These are phyloP conservation scores for Turnera subulata DNA, from an alignment of 345 rosid genomes.

Conservation along the genomic window DNA sequence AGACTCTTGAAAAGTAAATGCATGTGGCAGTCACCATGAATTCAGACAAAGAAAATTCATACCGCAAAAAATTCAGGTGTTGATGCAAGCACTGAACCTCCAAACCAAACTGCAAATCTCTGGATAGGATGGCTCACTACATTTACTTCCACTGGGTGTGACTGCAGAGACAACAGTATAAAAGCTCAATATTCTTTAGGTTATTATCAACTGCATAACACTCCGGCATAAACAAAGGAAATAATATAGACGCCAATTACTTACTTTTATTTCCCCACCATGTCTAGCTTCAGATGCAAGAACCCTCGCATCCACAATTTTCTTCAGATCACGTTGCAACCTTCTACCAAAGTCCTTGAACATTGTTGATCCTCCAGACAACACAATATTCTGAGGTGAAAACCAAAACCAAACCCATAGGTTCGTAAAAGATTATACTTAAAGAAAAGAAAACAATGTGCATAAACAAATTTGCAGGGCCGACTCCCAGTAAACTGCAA, in stretches of 20 bases:
- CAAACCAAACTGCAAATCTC: slow-evolving; percentile 98
- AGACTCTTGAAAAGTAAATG: background rate
- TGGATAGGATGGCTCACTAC: slow-evolving; percentile 96
- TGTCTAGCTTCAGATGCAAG: slow-evolving; percentile 74
- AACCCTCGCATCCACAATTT: slow-evolving; percentile 90
- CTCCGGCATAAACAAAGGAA: no score
- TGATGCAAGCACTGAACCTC: slow-evolving; percentile 97
- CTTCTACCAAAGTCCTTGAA: slow-evolving; percentile 97
- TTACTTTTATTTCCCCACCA: slow-evolving; percentile 72
- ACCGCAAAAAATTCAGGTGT: slow-evolving; percentile 95
- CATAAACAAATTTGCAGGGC: no score
- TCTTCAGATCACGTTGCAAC: slow-evolving; percentile 93
- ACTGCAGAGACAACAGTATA: slow-evolving; percentile 29
- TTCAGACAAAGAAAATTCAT: slow-evolving; percentile 21
- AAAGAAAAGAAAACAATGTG: no score
- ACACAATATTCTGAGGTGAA: slow-evolving; percentile 75
- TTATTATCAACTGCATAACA: background rate
- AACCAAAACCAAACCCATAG: slow-evolving; percentile 17
- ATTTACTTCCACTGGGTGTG: slow-evolving; percentile 92
- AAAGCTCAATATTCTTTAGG: slow-evolving; percentile 4
- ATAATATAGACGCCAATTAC: slow-evolving; percentile 1
- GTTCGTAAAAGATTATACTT: no score
- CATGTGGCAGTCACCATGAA: background rate
- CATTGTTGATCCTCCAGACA: slow-evolving; percentile 99
- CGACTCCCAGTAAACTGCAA: no score